Percentiles rank a stretch among this genome's conserved stretches.
These are phyloP conservation scores for Hemileia vastatrix DNA, from an alignment of 1,284 basidiomycete genomes.

Conservation along the genomic window DNA sequence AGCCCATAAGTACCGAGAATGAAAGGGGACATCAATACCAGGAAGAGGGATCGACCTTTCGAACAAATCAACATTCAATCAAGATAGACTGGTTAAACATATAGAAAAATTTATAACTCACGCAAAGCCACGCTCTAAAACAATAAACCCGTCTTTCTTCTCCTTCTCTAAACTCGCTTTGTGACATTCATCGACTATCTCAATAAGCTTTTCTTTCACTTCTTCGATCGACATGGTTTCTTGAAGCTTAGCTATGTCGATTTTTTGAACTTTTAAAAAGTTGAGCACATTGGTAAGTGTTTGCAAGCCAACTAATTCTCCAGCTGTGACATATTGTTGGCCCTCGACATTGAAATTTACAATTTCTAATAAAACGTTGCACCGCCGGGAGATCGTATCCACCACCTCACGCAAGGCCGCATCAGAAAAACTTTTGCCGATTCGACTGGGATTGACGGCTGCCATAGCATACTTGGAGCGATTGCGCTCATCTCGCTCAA, in stretches of 20 bases:
- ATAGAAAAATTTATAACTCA: conserved; percentile 15
- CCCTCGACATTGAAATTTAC: conserved; percentile 49
- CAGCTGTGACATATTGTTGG: conserved; percentile 63
- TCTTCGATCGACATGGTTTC: conserved; percentile 73
- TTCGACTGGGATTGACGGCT: conserved; percentile 93
- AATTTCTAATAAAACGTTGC: conserved; percentile 79
- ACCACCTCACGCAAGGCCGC: conserved; percentile 81
- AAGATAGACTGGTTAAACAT: conserved; percentile 36
- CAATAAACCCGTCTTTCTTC: conserved; percentile 75
- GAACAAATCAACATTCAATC: background rate
- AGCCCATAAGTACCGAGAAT: conserved; percentile 95
- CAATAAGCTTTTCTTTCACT: conserved; percentile 79
- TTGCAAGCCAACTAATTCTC: conserved; percentile 83
- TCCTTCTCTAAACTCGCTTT: conserved; percentile 62
- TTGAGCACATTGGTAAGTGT: conserved; percentile 93
- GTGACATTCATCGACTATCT: conserved; percentile 78
- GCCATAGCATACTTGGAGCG: conserved; percentile 98
- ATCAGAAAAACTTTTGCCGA: conserved; percentile 86
- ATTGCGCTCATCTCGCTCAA: conserved; percentile 82
- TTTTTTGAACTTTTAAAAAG: conserved; percentile 90
- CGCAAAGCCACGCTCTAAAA: conserved; percentile 84
- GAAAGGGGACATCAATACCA: conserved; percentile 98
- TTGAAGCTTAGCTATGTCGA: conserved; percentile 79
- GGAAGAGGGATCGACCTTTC: conserved; percentile 70
- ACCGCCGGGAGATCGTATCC: conserved; percentile 68